phyloP scores from a whole-genome alignment of 2,329 filamentous ascomycete species.

The Sordariomycetes sp. region DNA sequence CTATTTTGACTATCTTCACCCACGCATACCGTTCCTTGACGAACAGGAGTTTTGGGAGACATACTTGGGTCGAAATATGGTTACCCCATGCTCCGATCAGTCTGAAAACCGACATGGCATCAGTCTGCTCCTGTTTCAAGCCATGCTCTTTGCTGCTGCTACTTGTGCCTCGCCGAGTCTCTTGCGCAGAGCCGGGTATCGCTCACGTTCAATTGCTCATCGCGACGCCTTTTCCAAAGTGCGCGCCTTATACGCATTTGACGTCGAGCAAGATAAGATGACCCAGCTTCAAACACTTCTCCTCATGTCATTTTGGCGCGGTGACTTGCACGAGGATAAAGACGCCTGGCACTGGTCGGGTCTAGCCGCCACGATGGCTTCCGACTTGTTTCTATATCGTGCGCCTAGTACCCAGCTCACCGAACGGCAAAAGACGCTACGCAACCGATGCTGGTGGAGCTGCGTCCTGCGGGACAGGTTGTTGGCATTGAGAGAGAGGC shows the following conservation, averaged over 20 bases:
- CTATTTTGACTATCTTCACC: not conserved
- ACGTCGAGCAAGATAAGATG: slow-evolving; percentile 55
- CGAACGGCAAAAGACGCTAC: not conserved
- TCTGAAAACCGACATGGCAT: not conserved
- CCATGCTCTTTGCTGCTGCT: not conserved
- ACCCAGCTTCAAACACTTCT: slow-evolving; percentile 51
- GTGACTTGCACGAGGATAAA: slow-evolving; percentile 56
- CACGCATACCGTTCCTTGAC: not conserved
- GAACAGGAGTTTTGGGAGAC: not conserved
- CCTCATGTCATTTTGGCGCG: slow-evolving; percentile 58
- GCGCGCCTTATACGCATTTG: slow-evolving; percentile 48
- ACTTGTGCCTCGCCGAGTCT: not conserved
- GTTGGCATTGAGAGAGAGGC: not conserved
- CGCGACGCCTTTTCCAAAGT: not conserved
- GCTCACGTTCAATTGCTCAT: not conserved
- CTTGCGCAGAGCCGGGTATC: not conserved
- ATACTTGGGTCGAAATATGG: not conserved
- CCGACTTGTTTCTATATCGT: not conserved
- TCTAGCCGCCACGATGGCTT: slow-evolving; percentile 48
- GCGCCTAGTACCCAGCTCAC: not conserved
- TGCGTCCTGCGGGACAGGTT: not conserved
- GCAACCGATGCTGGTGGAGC: not conserved
- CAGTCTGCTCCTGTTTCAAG: not conserved
- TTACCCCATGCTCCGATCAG: not conserved
- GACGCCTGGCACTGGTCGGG: slow-evolving; percentile 65